A percentile compares a stretch with the other conserved stretches of the same genome.
These are phyloP conservation scores for Gentiana straminea DNA, from an alignment of 257 asterid genomes.

Conservation along the genomic window DNA sequence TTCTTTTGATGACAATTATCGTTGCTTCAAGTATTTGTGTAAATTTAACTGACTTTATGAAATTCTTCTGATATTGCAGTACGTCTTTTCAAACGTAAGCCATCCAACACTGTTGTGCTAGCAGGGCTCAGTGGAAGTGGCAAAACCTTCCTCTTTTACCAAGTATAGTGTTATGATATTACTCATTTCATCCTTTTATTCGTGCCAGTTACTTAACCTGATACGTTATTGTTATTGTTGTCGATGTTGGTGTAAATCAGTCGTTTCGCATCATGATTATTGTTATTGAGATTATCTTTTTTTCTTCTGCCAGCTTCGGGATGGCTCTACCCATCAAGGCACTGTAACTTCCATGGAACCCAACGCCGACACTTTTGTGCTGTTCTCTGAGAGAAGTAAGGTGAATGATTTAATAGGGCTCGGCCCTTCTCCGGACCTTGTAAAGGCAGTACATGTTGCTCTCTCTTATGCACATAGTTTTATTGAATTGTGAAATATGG, in stretches of 20 bases:
- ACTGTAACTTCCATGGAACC: slow-evolving; percentile 93
- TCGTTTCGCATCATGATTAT: slow-evolving; percentile 2
- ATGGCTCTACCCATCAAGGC: slow-evolving; percentile 82
- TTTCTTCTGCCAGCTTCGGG: slow-evolving; percentile 52
- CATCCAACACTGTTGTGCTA: slow-evolving; percentile 46
- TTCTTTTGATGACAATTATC: too few species aligned
- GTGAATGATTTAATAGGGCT: slow-evolving; percentile 17
- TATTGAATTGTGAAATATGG: slow-evolving; percentile 4
- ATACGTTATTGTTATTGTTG: too few species aligned
- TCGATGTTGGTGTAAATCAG: not conserved
- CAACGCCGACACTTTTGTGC: slow-evolving; percentile 52
- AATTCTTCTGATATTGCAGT: slow-evolving; percentile 27
- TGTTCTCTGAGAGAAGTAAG: slow-evolving; percentile 60
- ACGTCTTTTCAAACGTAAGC: slow-evolving; percentile 36
- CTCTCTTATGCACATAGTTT: not conserved
- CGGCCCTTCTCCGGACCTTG: not conserved
- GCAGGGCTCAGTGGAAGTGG: slow-evolving; percentile 81
- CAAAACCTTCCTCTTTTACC: slow-evolving; percentile 54
- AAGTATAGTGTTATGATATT: too few species aligned
- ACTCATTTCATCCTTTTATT: too few species aligned
- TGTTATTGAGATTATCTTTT: not conserved
- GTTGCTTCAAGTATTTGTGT: not conserved
- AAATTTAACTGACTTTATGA: not conserved
- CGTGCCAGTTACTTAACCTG: too few species aligned
- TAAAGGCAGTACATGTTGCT: too few species aligned